Conservation (phyloP, 257 asterid species). For the Ophiorrhiza pumila region DNA sequence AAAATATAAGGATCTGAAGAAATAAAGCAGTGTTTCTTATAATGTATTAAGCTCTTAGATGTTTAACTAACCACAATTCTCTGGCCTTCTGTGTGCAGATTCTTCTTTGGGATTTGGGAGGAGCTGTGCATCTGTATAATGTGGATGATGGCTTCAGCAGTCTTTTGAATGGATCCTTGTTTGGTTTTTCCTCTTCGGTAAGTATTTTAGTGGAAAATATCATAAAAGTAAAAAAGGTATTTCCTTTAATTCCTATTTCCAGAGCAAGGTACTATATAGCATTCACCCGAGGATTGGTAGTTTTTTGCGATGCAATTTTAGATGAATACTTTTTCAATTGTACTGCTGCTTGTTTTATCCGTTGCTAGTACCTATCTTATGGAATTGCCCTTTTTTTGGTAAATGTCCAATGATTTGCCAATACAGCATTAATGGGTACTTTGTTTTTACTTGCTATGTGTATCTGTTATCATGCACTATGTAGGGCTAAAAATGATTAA, state of each 20-base stretch:
- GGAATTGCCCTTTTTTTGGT: neutral
- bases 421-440: neutral
- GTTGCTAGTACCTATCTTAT: neutral
- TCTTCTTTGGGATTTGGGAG: constrained; percentile 50
- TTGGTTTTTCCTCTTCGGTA: constrained; percentile 51
- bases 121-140: constrained; percentile 33
- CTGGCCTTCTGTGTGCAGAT: constrained; percentile 35
- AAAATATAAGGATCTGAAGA: neutral
- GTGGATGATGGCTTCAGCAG: constrained; percentile 30
- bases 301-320: neutral
- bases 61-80: neutral
- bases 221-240: neutral
- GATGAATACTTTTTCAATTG: neutral
- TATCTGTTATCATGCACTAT: neutral
- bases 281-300: neutral
- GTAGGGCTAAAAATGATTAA: neutral
- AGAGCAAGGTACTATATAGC: neutral
- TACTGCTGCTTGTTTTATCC: neutral
- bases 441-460: neutral
- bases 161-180: constrained; percentile 30
- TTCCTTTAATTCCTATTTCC: neutral
- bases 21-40: no score
- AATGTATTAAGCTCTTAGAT: neutral
- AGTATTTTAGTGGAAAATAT: constrained; percentile 22
- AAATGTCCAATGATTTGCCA: neutral